Percentiles rank a stretch among this genome's conserved stretches.
phyloP scores from a whole-genome alignment of 1,284 basidiomycete genomes.

The Agaricales sp. region DNA sequence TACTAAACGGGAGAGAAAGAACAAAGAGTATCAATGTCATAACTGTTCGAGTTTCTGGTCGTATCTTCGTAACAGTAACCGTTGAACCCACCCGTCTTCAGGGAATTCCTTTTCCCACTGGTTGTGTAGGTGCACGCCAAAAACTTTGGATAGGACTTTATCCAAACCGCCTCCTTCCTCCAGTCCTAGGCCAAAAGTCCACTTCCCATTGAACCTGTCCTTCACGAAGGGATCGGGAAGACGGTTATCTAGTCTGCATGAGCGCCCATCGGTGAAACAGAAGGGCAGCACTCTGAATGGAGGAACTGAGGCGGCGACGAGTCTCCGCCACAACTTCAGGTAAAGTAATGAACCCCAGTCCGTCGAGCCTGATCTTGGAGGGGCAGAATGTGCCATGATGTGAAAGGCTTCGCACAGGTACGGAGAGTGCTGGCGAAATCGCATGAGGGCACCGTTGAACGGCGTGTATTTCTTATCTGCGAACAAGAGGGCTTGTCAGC shows the following conservation, averaged over 20 bases:
- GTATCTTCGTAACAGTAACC: constrained; percentile 58
- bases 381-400: constrained; percentile 67
- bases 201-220: constrained; percentile 47
- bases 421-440: constrained; percentile 78
- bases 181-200: constrained; percentile 43
- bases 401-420: constrained; percentile 94
- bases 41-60: constrained; percentile 29
- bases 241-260: constrained; percentile 83
- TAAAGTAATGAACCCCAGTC: constrained; percentile 92
- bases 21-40: no score
- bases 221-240: constrained; percentile 80
- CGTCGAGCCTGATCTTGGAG: constrained; percentile 70
- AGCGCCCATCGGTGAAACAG: constrained; percentile 85
- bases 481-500: constrained; percentile 2
- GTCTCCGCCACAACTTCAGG: constrained; percentile 76
- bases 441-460: constrained; percentile 89
- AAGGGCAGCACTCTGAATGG: constrained; percentile 89
- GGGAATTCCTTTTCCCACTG: constrained; percentile 85
- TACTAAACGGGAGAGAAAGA: no score
- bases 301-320: constrained; percentile 58
- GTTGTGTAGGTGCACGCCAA: constrained; percentile 86
- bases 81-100: constrained; percentile 68
- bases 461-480: constrained; percentile 79
- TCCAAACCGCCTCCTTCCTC: constrained; percentile 63
- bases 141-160: constrained; percentile 57